These are phyloP conservation scores for Diplosphaera chodatii DNA, from an alignment of 139 green algal species.

Conservation along the genomic window DNA sequence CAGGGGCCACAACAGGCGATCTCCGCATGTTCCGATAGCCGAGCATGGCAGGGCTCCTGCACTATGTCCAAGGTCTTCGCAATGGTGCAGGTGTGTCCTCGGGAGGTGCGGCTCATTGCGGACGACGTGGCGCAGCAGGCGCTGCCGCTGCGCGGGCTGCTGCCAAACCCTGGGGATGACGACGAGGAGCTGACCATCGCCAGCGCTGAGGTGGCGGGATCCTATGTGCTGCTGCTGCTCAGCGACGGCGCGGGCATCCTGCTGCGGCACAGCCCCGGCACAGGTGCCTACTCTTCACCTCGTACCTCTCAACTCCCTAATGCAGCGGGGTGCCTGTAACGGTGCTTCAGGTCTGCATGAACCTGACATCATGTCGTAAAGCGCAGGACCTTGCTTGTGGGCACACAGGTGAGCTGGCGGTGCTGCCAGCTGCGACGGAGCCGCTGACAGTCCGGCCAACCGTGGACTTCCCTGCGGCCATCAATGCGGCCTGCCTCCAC, in stretches of 20 bases:
- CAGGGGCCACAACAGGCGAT: too few relatives aligned
- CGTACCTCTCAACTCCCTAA: too few relatives aligned
- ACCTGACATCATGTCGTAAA: too few relatives aligned
- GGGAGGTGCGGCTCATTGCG: slow-evolving; percentile 50
- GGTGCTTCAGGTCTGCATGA: too few relatives aligned
- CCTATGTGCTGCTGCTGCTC: slow-evolving; percentile 59
- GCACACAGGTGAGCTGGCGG: neutral
- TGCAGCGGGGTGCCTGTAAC: too few relatives aligned
- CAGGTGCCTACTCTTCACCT: too few relatives aligned
- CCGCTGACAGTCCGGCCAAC: neutral
- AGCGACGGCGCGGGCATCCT: slow-evolving; percentile 38
- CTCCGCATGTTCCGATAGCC: too few relatives aligned
- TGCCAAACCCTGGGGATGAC: slow-evolving; percentile 1
- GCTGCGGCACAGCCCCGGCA: too few relatives aligned
- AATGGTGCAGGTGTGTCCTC: slow-evolving; percentile 56
- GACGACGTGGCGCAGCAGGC: slow-evolving; percentile 30
- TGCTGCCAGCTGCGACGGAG: neutral
- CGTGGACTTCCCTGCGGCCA: neutral
- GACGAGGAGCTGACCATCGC: slow-evolving; percentile 20
- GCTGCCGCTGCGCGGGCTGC: slow-evolving; percentile 36
- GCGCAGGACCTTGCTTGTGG: too few relatives aligned
- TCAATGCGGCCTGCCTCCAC: slow-evolving; percentile 26
- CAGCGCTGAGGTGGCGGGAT: slow-evolving; percentile 46
- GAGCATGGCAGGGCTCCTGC: too few relatives aligned
- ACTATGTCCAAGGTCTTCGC: too few relatives aligned